Percentiles rank a stretch among this genome's conserved stretches.
phyloP scores from a whole-genome alignment of 768 basidiomycete species.

The Phaffia australis region DNA sequence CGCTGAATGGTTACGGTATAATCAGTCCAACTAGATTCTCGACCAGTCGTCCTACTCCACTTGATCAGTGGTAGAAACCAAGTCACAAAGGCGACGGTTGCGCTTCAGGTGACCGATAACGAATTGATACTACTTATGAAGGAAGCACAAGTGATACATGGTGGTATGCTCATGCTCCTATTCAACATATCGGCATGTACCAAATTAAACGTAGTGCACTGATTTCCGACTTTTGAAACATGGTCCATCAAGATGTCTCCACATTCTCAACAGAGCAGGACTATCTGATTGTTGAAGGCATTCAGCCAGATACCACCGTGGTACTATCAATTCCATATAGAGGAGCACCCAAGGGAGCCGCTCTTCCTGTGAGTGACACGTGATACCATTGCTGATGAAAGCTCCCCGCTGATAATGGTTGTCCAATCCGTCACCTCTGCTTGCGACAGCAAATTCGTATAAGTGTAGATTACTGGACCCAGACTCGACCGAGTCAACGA shows the following conservation, averaged over 20 bases:
- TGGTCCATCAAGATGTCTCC: slow-evolving; percentile 1
- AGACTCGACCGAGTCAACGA: slow-evolving; percentile 45
- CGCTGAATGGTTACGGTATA: not conserved
- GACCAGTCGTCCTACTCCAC: slow-evolving; percentile 31
- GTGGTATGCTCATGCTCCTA: not conserved
- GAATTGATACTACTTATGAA: slow-evolving; percentile 12
- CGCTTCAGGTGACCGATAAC: not conserved
- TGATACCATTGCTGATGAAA: not conserved
- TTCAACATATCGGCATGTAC: not conserved
- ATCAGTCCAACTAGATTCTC: slow-evolving; percentile 32
- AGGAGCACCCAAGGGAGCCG: slow-evolving; percentile 37
- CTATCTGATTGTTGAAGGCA: not conserved
- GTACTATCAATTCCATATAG: slow-evolving; percentile 34
- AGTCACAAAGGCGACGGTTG: slow-evolving; percentile 27
- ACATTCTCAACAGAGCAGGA: not conserved
- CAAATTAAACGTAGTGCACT: slow-evolving; percentile 7
- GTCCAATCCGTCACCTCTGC: not conserved
- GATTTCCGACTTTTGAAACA: not conserved
- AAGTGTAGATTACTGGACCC: slow-evolving; percentile 58
- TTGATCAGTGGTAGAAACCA: slow-evolving; percentile 31
- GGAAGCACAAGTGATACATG: slow-evolving; percentile 1
- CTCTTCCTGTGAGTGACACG: slow-evolving; percentile 39
- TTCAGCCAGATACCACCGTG: slow-evolving; percentile 23
- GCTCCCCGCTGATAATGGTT: slow-evolving; percentile 7
- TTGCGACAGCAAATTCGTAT: slow-evolving; percentile 55